A percentile compares a stretch with the other conserved stretches of the same genome.
These are phyloP conservation scores for Beta vulgaris DNA, from an alignment of 148 eudicot genomes.

Conservation along the genomic window DNA sequence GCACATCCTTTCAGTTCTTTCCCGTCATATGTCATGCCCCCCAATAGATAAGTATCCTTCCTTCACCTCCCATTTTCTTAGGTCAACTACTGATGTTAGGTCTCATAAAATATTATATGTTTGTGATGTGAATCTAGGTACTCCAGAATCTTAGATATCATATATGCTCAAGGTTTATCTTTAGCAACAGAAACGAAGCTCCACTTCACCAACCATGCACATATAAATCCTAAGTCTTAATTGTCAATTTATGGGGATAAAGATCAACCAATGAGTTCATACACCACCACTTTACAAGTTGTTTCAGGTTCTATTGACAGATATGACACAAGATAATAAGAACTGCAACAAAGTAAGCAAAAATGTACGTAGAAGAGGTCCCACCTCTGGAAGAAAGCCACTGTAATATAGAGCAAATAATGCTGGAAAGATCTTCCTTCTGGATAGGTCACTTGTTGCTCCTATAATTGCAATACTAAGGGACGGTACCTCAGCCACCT, in stretches of 20 bases:
- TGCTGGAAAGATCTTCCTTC: conserved; percentile 43
- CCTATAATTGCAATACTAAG: conserved; percentile 36
- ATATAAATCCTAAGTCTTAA: background rate
- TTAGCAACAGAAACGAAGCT: background rate
- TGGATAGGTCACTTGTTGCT: conserved; percentile 36
- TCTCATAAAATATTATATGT: background rate
- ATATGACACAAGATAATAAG: background rate
- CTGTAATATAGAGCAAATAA: conserved; percentile 43
- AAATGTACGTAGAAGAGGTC: background rate
- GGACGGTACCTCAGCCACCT: conserved; percentile 3
- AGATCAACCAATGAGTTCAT: background rate
- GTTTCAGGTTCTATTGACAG: background rate
- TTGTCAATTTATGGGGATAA: background rate
- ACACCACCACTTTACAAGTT: background rate
- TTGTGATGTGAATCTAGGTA: background rate
- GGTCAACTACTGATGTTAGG: background rate
- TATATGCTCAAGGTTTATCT: background rate
- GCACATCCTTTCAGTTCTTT: background rate
- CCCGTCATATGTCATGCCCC: background rate
- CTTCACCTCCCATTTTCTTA: background rate
- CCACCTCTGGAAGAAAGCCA: conserved; percentile 40
- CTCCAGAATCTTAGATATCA: background rate
- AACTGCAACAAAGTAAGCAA: background rate
- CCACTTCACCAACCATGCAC: background rate
- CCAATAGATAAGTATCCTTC: background rate